Conservation (phyloP, 2,329 filamentous ascomycete species). For the Colletotrichum liaoningense region DNA sequence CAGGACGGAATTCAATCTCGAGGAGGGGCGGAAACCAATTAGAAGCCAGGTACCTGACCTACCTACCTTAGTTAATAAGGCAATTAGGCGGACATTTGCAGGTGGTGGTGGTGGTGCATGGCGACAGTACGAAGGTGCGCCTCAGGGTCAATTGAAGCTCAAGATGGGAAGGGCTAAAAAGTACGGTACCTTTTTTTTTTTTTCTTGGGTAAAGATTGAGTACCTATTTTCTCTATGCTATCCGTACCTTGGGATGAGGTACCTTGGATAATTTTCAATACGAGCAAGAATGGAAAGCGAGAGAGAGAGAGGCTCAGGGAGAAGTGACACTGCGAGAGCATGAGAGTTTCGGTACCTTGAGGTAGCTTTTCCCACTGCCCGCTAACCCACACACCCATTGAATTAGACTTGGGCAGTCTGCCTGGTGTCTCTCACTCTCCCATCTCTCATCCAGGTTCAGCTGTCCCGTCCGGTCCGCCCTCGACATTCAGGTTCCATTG, state of each 20-base stretch:
- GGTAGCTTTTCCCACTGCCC: not conserved
- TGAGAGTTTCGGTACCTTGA: not conserved
- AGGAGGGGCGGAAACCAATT: not conserved
- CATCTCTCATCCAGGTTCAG: not conserved
- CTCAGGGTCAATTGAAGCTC: not conserved
- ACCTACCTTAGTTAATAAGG: not conserved
- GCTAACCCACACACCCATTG: not conserved
- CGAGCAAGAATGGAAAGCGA: not conserved
- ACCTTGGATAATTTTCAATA: too few relatives aligned
- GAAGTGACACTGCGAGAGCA: not conserved
- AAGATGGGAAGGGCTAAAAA: not conserved
- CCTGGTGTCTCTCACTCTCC: not conserved
- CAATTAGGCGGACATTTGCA: not conserved
- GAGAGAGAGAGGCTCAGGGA: not conserved
- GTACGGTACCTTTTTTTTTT: not conserved
- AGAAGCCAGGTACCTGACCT: not conserved
- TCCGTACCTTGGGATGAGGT: too few relatives aligned
- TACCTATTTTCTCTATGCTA: too few relatives aligned
- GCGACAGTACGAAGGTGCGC: not conserved
- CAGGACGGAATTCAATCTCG: slow-evolving; percentile 16
- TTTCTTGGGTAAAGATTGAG: too few relatives aligned
- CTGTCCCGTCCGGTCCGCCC: not conserved
- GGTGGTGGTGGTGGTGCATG: not conserved
- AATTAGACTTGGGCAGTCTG: slow-evolving; percentile 5
- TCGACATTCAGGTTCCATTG: not conserved